Evolutionary conservation across 140 eudicot species (phyloP), one percentile per base, ranked within the genome.

Genomic region (Anethum foeniculum): DNA sequence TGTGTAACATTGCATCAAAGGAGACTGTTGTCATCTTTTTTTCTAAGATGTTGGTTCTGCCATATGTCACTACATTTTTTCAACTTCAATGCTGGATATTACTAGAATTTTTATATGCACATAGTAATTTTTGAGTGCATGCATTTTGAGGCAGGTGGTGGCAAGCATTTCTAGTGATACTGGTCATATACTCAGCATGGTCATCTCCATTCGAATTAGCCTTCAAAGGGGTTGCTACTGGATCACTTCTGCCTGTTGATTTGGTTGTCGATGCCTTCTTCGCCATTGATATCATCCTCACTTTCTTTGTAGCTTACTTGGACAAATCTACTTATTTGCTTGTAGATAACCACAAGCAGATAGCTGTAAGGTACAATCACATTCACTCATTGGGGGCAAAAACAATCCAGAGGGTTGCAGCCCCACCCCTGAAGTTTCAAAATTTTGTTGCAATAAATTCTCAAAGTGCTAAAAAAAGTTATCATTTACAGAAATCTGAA

Each of bases 131-230:
- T 25, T 13, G 32, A n/a, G 68, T 60, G 68, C 68, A 60, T 60
- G 69, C 36, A 27, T 25, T 62, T 12, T 62, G 71, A 62, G 36
- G 85, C 86, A 94, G 98, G 79, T 87, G 85, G 90, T 94, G 98
- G 98, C 97, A 90, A 88, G 85, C 93, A 64, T 94, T 92, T 88
- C 87, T 94, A 62, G 96, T 94, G 80, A 68, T 89, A 28, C 79
- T 94, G 82, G 98, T 94, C 74, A 79, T 94, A 79, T 94, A 94
- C 89, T 92, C 97, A 0, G 95, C 98, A 78, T 94, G 98, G 98
- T 87, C 96, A 77, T 94, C 98, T 47, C 92, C 97, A 0, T 94
- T 94, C 73, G 98, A 94, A 91, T 88, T 94, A 54, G 97, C 97
- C 18, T 94, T 94, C 82, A 86, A 81, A 43, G 83, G 84, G 77